Conservation (phyloP, 352 stramenopile genomes). For the Thalassiosira livingstoniorum region DNA sequence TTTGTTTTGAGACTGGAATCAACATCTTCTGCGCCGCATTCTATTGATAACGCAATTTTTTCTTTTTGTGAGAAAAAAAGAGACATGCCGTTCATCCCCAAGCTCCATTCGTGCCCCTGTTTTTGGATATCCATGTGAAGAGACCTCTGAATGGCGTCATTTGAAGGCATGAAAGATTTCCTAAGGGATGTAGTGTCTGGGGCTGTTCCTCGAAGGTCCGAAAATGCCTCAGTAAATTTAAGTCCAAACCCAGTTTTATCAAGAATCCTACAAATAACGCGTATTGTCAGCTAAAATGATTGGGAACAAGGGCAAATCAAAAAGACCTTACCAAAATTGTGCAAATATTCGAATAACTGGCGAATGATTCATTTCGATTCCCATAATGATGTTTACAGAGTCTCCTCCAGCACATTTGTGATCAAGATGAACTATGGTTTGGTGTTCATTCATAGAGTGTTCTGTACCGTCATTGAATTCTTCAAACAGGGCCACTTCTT, state of each 20-base stretch:
- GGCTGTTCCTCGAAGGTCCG: conserved; percentile 65
- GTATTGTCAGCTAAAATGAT: too few species aligned
- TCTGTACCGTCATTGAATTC: conserved; percentile 60
- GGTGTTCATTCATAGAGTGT: conserved; percentile 76
- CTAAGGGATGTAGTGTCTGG: conserved; percentile 68
- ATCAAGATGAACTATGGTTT: conserved; percentile 74
- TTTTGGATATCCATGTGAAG: conserved; percentile 66
- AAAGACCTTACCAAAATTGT: conserved; percentile 72
- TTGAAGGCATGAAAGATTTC: conserved; percentile 58
- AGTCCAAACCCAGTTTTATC: conserved; percentile 82
- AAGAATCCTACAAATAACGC: conserved; percentile 64
- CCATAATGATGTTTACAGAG: conserved; percentile 74
- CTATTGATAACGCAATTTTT: conserved; percentile 74
- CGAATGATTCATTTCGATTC: conserved; percentile 68
- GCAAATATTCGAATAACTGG: conserved; percentile 75
- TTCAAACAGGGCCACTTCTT: conserved; percentile 72
- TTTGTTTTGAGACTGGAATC: background rate
- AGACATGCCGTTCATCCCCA: conserved; percentile 81
- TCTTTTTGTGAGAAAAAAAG: conserved; percentile 74
- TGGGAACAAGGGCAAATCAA: background rate
- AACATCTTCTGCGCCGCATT: conserved; percentile 40
- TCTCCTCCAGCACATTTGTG: conserved; percentile 59
- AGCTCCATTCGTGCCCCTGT: conserved; percentile 76
- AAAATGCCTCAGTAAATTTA: conserved; percentile 76
- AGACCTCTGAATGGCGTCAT: conserved; percentile 37